Evolutionary conservation across 352 stramenopile species (phyloP).

Genomic region (Phytophthora rubi): DNA sequence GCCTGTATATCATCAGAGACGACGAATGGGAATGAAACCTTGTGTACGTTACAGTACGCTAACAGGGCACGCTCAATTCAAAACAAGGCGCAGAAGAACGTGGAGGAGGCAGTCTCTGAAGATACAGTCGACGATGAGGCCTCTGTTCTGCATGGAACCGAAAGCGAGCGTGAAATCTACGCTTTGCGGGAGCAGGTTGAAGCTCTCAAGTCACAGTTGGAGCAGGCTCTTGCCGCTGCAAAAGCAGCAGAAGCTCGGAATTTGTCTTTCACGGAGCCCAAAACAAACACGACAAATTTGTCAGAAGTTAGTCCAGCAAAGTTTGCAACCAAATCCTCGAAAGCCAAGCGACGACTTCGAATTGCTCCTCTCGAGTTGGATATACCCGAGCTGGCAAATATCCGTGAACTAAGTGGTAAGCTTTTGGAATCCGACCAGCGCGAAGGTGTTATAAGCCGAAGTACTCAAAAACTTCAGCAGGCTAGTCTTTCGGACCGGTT

Average conservation of each 20-base stretch:
- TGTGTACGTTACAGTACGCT: slow-evolving; percentile 77
- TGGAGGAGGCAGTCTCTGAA: slow-evolving; percentile 36
- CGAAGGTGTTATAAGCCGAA: slow-evolving; percentile 9
- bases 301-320: not conserved
- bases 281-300: no score
- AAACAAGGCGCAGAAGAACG: slow-evolving; percentile 76
- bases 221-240: slow-evolving; percentile 19
- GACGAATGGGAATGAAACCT: slow-evolving; percentile 60
- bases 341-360: slow-evolving; percentile 7
- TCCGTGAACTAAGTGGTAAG: not conserved
- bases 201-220: slow-evolving; percentile 46
- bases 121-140: slow-evolving; percentile 1
- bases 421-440: not conserved
- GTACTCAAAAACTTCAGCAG: not conserved
- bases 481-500: not conserved
- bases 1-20: slow-evolving; percentile 69
- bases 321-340: not conserved
- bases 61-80: slow-evolving; percentile 78
- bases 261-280: not conserved
- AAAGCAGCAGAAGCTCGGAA: slow-evolving; percentile 9
- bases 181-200: slow-evolving; percentile 52
- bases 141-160: slow-evolving; percentile 13
- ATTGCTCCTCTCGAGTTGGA: slow-evolving; percentile 18
- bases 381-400: slow-evolving; percentile 4
- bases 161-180: slow-evolving; percentile 52